Evolutionary conservation across 345 rosid species (phyloP), one percentile per base, ranked within the genome.

Genomic region (Conringia planisiliqua): DNA sequence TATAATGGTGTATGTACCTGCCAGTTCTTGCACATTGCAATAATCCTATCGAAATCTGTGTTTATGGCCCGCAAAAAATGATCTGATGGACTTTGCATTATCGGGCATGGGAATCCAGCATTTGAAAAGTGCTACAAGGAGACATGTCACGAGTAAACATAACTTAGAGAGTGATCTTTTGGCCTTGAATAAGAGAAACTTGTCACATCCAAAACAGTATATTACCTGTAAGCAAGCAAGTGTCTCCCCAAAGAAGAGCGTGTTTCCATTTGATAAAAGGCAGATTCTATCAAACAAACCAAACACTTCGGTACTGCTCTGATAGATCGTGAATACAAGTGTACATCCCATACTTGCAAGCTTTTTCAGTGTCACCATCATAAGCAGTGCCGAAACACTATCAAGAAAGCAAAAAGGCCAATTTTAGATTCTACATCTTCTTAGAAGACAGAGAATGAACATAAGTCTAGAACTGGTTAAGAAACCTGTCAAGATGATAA

Each of bases 61-160:
- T 96, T 96, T 78, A 96, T 90, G 13, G 98, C 98, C 40, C 99
- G 94, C 73, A 96, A 82, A 65, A 96, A 92, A 81, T 96, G 99
- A 86, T 96, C 99, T 0, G 99, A 92, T 65, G 99, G 99, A 79
- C 99, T 96, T 92, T 96, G 99, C 99, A 96, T 96, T 62, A 96
- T 96, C 4, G 99, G 99, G 80, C 99, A 96, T 62, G 99, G 99
- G 78, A 96, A 96, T 85, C 99, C 99, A 72, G 98, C 99, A 82
- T 92, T 96, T 47, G 99, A 90, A 79, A 96, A 96, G 76, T 92
- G 99, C 99, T 96, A 74, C 86, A 85, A 63, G 58, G 30, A 35
- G 64, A 61, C 42, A 44, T 8, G 27, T 18, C 17, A 44, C 8
- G 8, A 59, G 79, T 18, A 27, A 50, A 52, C 29, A 70, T 30